A percentile compares a stretch with the other conserved stretches of the same genome.
phyloP scores from a whole-genome alignment of 805 yeast species.

The Saccharomycopsis amapae region DNA sequence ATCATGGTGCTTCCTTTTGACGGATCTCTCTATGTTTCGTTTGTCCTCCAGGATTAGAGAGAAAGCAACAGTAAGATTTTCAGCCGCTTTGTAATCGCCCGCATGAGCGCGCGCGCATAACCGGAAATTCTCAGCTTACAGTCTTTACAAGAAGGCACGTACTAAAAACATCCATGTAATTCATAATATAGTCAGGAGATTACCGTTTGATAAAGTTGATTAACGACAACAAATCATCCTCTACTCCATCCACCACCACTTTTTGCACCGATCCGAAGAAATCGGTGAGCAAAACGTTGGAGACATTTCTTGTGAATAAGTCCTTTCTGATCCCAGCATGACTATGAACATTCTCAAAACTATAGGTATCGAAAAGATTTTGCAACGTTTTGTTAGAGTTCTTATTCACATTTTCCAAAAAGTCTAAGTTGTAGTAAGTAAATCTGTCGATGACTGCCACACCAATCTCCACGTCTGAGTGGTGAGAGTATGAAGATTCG shows the following conservation, averaged over 20 bases:
- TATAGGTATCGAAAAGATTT: conserved; percentile 78
- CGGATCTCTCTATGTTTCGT: too few relatives aligned
- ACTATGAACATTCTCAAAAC: conserved; percentile 80
- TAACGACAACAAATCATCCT: conserved; percentile 38
- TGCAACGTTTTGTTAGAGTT: conserved; percentile 69
- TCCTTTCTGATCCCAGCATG: conserved; percentile 91
- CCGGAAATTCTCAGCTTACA: too few relatives aligned
- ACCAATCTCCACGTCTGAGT: conserved; percentile 91
- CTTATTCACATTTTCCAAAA: conserved; percentile 72
- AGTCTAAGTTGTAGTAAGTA: conserved; percentile 86
- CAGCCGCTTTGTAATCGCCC: too few relatives aligned
- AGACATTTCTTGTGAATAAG: conserved; percentile 56
- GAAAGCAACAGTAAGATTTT: too few relatives aligned
- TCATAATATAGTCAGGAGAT: background rate
- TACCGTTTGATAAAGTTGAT: conserved; percentile 7
- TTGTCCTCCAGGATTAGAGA: too few relatives aligned
- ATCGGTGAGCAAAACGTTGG: conserved; percentile 75
- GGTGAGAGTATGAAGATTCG: conserved; percentile 92
- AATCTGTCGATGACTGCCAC: conserved; percentile 97
- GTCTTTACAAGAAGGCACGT: too few relatives aligned
- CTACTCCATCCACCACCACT: conserved; percentile 57
- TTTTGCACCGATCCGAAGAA: conserved; percentile 91
- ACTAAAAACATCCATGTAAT: background rate
- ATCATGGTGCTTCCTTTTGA: too few relatives aligned
- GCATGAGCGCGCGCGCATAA: too few relatives aligned